These are phyloP conservation scores for Kockiozyma suomiensis DNA, from an alignment of 805 yeast genomes.

Conservation along the genomic window DNA sequence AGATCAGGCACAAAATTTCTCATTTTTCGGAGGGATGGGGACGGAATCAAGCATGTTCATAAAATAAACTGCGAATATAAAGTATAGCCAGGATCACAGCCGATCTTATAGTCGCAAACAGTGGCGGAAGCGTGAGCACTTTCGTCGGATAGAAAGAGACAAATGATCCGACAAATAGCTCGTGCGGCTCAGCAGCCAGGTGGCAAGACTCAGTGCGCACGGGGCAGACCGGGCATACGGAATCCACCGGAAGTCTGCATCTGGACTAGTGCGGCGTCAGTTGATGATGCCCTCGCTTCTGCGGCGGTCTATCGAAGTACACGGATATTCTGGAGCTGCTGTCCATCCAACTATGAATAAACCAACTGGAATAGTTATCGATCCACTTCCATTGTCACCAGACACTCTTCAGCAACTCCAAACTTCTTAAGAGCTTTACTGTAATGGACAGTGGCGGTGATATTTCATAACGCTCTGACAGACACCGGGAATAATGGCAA, in stretches of 20 bases:
- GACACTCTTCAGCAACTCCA: constrained; percentile 61
- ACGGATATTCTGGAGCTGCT: constrained; percentile 48
- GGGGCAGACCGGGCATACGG: no score
- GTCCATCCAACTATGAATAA: constrained; percentile 69
- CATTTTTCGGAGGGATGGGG: no score
- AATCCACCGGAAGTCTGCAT: constrained; percentile 7
- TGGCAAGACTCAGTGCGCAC: not conserved
- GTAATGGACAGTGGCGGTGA: constrained; percentile 39
- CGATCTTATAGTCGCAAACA: no score
- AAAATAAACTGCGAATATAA: no score
- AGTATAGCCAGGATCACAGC: not conserved
- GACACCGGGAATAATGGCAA: constrained; percentile 43
- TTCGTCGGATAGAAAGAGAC: no score
- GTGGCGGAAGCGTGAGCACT: no score
- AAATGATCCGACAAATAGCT: no score
- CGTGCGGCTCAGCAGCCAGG: not conserved
- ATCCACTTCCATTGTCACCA: constrained; percentile 54
- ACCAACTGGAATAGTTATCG: constrained; percentile 53
- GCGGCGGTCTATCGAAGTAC: no score
- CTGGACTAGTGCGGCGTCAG: not conserved
- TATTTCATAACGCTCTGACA: constrained; percentile 42
- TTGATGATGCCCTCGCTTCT: no score
- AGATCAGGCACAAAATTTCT: not conserved
- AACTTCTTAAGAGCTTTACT: constrained; percentile 37
- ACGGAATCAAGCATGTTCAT: no score